phyloP scores from a whole-genome alignment of 2,329 filamentous ascomycete species.

The Apiospora pterosperma region DNA sequence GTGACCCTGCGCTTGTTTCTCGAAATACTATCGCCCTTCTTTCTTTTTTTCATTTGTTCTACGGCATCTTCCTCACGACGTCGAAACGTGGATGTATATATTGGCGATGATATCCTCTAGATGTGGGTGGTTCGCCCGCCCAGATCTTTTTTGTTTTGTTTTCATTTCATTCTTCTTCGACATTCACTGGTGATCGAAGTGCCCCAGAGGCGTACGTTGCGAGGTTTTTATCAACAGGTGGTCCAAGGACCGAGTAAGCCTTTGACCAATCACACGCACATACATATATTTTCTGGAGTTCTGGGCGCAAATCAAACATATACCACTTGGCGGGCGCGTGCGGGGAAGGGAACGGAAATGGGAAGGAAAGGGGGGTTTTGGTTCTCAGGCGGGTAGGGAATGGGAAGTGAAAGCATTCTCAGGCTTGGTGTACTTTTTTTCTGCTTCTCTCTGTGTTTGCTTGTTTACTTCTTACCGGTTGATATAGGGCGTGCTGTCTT shows the following conservation, averaged over 20 bases:
- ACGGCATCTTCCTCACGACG: background rate
- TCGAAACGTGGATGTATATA: slow-evolving; percentile 6
- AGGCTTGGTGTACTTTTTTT: slow-evolving; percentile 1
- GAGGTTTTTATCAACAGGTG: background rate
- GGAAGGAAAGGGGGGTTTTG: background rate
- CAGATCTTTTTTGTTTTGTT: background rate
- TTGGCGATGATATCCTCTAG: background rate
- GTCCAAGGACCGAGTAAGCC: background rate
- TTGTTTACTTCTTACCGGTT: background rate
- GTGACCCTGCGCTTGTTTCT: slow-evolving; percentile 11
- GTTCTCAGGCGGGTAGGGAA: background rate
- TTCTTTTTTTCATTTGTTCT: slow-evolving; percentile 1
- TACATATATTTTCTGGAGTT: background rate
- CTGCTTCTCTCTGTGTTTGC: background rate
- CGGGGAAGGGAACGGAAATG: background rate
- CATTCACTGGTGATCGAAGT: background rate
- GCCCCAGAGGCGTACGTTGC: background rate
- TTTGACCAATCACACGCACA: background rate
- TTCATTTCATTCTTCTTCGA: background rate
- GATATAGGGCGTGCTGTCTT: background rate
- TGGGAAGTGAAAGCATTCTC: background rate
- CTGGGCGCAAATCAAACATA: background rate
- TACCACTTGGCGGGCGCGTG: background rate
- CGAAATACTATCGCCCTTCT: background rate
- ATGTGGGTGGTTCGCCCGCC: background rate